phyloP scores from a whole-genome alignment of 2,329 filamentous ascomycete species.

The Neopestalotiopsis sp. region DNA sequence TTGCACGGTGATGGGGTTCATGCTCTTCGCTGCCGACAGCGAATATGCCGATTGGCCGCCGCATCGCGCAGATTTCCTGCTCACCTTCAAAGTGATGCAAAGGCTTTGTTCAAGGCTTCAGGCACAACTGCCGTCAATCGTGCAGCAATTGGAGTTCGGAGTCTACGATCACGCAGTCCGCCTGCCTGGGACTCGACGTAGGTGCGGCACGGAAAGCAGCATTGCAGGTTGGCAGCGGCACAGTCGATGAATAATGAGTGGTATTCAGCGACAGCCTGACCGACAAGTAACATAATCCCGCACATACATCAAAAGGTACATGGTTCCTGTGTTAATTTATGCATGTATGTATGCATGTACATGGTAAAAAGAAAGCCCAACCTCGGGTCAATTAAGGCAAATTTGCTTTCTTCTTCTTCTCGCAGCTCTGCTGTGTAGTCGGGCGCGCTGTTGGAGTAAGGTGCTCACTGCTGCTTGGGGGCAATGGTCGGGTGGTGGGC shows the following conservation, averaged over 20 bases:
- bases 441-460: neutral
- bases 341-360: neutral
- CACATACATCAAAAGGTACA: neutral
- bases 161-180: neutral
- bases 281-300: neutral
- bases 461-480: neutral
- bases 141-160: neutral
- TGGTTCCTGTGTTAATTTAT: neutral
- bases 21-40: neutral
- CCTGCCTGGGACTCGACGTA: neutral
- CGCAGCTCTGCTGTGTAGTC: neutral
- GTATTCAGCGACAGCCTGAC: neutral
- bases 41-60: neutral
- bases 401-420: constrained; percentile 9
- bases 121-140: neutral
- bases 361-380: neutral
- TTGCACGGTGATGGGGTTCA: neutral
- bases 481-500: neutral
- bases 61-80: neutral
- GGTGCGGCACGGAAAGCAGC: constrained; percentile 8
- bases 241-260: constrained; percentile 2
- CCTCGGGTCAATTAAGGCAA: constrained; percentile 17
- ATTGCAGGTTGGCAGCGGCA: neutral
- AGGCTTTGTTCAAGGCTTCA: neutral
- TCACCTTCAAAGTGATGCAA: neutral